Evolutionary conservation across 805 yeast genomes (phyloP).

Genomic region (Crinitomyces ghanaensis): DNA sequence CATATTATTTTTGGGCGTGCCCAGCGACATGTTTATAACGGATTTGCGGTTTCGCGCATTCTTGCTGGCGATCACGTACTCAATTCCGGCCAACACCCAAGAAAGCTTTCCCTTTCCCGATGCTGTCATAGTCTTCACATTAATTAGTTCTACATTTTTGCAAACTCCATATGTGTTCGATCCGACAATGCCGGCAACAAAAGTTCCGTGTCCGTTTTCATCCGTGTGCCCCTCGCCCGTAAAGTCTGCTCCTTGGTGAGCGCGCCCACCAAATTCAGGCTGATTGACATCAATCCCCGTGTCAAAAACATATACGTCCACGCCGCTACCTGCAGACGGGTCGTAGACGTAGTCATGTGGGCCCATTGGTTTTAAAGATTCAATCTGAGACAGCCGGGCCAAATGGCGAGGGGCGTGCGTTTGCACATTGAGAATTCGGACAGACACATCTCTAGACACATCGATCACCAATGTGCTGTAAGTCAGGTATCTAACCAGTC

Average conservation of each 20-base stretch:
- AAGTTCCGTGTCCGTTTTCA: constrained; percentile 79
- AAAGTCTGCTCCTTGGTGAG: constrained; percentile 32
- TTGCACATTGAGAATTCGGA: constrained; percentile 47
- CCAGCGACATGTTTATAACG: constrained; percentile 19
- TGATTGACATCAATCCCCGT: constrained; percentile 46
- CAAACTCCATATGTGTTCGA: constrained; percentile 73
- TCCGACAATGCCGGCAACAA: constrained; percentile 77
- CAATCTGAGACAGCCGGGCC: constrained; percentile 21
- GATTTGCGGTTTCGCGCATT: constrained; percentile 12
- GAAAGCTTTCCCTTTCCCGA: constrained; percentile 51
- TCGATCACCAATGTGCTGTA: constrained; percentile 29
- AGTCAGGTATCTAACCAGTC: constrained; percentile 9
- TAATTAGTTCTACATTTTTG: constrained; percentile 49
- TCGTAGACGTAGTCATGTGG: constrained; percentile 23
- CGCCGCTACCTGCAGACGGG: constrained; percentile 40
- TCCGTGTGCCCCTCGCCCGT: constrained; percentile 45
- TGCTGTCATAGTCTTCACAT: constrained; percentile 56
- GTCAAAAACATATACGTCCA: constrained; percentile 67
- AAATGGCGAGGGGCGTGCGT: constrained; percentile 41
- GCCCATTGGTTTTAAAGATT: constrained; percentile 11
- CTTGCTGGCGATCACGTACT: constrained; percentile 20
- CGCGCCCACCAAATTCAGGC: constrained; percentile 32
- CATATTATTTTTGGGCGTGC: constrained; percentile 18
- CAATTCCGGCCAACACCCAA: constrained; percentile 24
- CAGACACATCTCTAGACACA: constrained; percentile 51